Conservation (phyloP, 148 eudicot genomes). For the Drosera capensis region DNA sequence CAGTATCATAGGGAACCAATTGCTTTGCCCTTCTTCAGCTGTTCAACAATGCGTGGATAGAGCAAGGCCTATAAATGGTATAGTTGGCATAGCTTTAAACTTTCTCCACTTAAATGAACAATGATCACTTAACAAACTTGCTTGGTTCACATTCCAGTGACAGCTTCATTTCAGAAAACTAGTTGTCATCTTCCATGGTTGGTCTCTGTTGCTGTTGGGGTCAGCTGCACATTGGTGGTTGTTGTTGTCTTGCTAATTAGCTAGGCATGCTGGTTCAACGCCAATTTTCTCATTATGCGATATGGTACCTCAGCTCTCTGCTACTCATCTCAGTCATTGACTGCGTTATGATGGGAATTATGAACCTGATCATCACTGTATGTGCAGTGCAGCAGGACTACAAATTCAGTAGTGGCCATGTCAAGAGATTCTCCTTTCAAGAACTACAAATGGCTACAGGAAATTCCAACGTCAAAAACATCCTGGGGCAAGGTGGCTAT, state of each 20-base stretch:
- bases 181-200: conserved; percentile 37
- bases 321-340: not conserved
- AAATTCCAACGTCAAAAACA: conserved; percentile 59
- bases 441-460: conserved; percentile 73
- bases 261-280: conserved; percentile 62
- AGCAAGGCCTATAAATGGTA: conserved; percentile 30
- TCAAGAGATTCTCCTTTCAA: conserved; percentile 70
- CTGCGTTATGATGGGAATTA: not conserved
- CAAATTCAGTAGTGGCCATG: conserved; percentile 54
- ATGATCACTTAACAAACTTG: not conserved
- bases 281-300: conserved; percentile 37
- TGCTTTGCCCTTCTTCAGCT: conserved; percentile 63
- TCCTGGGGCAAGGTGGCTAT: conserved; percentile 80
- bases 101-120: not conserved
- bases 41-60: conserved; percentile 33
- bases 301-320: conserved; percentile 37
- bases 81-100: not conserved
- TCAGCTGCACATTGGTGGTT: conserved; percentile 46
- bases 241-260: conserved; percentile 38
- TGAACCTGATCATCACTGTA: conserved; percentile 10
- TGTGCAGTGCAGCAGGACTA: conserved; percentile 82
- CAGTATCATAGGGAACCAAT: conserved; percentile 67
- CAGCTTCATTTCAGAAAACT: conserved; percentile 19
- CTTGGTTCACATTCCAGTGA: conserved; percentile 15
- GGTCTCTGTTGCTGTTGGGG: conserved; percentile 39